A percentile compares a stretch with the other conserved stretches of the same genome.
Conservation (phyloP, 106 monocot species). For the Phalaenopsis equestris region DNA sequence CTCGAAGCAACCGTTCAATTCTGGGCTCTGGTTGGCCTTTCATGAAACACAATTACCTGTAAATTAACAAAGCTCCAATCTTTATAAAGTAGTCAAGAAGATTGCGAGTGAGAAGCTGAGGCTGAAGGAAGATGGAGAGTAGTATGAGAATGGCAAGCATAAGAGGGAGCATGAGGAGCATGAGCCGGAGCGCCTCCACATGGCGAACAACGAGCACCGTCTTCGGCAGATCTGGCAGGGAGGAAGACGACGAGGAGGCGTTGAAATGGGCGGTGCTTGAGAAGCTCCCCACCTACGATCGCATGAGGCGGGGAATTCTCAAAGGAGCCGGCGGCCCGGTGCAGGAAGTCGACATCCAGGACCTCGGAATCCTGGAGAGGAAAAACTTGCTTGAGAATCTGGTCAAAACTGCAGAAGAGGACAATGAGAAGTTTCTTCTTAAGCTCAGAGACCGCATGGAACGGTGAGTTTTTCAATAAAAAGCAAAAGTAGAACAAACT, state of each 20-base stretch:
- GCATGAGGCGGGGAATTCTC: constrained; percentile 34
- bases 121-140: background rate
- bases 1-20: background rate
- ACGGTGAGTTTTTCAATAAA: constrained; percentile 14
- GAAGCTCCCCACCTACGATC: constrained; percentile 43
- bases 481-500: background rate
- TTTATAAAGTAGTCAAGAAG: background rate
- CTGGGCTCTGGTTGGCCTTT: background rate
- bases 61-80: background rate
- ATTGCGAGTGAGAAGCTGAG: background rate
- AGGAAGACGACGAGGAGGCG: constrained; percentile 41
- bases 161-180: constrained; percentile 7
- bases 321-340: background rate
- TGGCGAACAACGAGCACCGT: constrained; percentile 12
- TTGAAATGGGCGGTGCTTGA: constrained; percentile 50
- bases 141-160: constrained; percentile 7
- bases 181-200: constrained; percentile 4
- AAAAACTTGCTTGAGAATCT: constrained; percentile 38
- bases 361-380: constrained; percentile 24
- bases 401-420: constrained; percentile 29
- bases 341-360: constrained; percentile 16
- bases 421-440: constrained; percentile 45
- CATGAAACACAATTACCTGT: background rate
- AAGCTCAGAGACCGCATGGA: constrained; percentile 38
- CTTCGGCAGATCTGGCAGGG: constrained; percentile 33